A percentile compares a stretch with the other conserved stretches of the same genome.
phyloP scores from a whole-genome alignment of 306 rosid genomes.

The Lathyrus tuberosus region DNA sequence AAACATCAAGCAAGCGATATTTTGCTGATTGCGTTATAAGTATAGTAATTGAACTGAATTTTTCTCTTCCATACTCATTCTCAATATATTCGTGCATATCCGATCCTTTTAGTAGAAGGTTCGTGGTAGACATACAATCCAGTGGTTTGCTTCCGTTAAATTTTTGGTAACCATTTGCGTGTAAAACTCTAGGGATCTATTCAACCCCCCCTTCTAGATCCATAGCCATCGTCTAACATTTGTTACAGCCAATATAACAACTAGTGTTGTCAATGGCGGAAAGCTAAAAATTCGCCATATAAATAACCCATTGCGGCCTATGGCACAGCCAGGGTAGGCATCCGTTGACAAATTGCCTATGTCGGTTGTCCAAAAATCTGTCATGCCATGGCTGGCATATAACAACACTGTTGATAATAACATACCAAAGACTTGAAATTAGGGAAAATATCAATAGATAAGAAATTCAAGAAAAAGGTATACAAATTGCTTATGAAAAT shows the following conservation, averaged over 20 bases:
- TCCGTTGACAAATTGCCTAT: background rate
- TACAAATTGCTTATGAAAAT: slow-evolving; percentile 21
- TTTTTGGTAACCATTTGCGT: no score
- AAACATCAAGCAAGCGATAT: no score
- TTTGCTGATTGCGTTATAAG: no score
- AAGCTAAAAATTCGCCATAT: background rate
- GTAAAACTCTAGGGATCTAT: no score
- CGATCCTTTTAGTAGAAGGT: no score
- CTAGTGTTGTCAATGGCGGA: background rate
- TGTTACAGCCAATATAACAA: slow-evolving; percentile 6
- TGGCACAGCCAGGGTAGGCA: background rate
- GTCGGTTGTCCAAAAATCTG: background rate
- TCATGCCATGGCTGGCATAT: background rate
- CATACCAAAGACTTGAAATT: slow-evolving; percentile 5
- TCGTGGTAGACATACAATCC: no score
- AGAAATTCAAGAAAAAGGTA: slow-evolving; percentile 23
- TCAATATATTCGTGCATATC: no score
- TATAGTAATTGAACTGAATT: no score
- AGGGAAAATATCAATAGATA: slow-evolving; percentile 17
- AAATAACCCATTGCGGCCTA: background rate
- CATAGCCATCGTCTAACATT: no score
- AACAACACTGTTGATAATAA: background rate
- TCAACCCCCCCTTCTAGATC: no score
- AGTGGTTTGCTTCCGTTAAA: no score
- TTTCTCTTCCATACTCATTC: no score